Conservation (phyloP, 1,139 yeast species). For the Taiozyma onychis region DNA sequence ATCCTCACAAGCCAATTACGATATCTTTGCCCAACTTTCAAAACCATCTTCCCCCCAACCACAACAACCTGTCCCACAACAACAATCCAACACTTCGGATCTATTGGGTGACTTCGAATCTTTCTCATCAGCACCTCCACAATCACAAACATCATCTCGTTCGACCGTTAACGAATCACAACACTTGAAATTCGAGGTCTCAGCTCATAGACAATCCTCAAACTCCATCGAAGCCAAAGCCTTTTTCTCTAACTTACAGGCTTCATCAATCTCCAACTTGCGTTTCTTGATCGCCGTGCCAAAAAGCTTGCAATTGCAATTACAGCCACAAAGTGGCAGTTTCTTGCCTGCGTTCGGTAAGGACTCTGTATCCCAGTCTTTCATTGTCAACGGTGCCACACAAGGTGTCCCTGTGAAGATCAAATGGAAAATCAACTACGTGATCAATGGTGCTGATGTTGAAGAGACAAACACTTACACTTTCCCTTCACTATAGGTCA, state of each 20-base stretch:
- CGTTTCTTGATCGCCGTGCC: conserved; percentile 82
- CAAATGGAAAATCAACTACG: conserved; percentile 74
- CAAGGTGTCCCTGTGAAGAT: conserved; percentile 48
- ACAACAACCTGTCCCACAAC: neutral
- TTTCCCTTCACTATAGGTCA: conserved; percentile 24
- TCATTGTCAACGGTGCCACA: conserved; percentile 49
- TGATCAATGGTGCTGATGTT: conserved; percentile 37
- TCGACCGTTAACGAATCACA: conserved; percentile 39
- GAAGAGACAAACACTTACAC: conserved; percentile 56
- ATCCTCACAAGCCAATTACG: conserved; percentile 24
- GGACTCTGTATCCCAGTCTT: conserved; percentile 55
- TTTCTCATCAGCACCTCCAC: conserved; percentile 36
- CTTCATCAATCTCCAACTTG: conserved; percentile 45
- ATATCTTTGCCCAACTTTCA: conserved; percentile 26
- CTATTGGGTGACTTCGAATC: conserved; percentile 12
- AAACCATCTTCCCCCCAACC: conserved; percentile 10
- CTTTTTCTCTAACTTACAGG: conserved; percentile 39
- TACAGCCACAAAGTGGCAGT: conserved; percentile 67
- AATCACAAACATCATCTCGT: conserved; percentile 15
- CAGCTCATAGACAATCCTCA: conserved; percentile 33
- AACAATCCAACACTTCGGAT: neutral
- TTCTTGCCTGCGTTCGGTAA: conserved; percentile 43
- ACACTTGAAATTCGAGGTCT: conserved; percentile 49
- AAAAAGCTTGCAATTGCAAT: conserved; percentile 55
- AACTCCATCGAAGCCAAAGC: conserved; percentile 40